Base-by-base conservation (phyloP, 352 stramenopile genomes). In the Elongisporangium prolatum region DNA sequence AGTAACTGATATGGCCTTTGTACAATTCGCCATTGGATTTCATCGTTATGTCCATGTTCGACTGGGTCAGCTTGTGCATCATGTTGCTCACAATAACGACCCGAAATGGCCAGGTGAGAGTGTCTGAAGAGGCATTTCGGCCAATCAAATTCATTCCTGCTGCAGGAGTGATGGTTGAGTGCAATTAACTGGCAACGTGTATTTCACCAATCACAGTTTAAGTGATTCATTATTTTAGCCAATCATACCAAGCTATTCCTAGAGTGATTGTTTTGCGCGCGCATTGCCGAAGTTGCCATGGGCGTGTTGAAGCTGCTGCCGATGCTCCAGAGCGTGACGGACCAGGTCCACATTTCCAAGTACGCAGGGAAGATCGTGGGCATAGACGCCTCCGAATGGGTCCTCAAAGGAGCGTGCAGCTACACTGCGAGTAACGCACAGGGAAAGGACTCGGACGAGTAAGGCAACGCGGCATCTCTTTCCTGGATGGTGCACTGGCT, bases 361-460 rank as follows among this genome's bases (percentile, higher is more conserved):
- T 95, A 89, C 61, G 58, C 65, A 8, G 82, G 84, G 7, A 91
- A 88, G 60, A 81, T 64, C 3, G 80, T 83, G 22, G 85, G 78
- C 16, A 75, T 95, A 21, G 84, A 94, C 56, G 79, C 74, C 0
- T 75, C 70, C 3, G 72, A 72, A 10, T 92, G 92, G 92, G 75
- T 98, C 48, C 96, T 98, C 72, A 87, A 94, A 60, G 92, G 91
- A 25, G 85, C 88, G 24, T 97, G 93, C 64, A 81, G 72, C 63
- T 98, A 91, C 58, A 71, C 83, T 17, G 67, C 70, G 24, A 91
- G 98, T 47, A 63, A 98, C 49, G 86, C 89, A 21, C 58, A 79
- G 21, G 74, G 69, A 21, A 68, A 76, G 53, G 57, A 73, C 44
- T 79, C 78, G 0, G 72, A 89, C 48, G 75, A 54, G 77, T 91